phyloP scores from a whole-genome alignment of 108 stramenopile genomes.

The Conticribra guillardii region DNA sequence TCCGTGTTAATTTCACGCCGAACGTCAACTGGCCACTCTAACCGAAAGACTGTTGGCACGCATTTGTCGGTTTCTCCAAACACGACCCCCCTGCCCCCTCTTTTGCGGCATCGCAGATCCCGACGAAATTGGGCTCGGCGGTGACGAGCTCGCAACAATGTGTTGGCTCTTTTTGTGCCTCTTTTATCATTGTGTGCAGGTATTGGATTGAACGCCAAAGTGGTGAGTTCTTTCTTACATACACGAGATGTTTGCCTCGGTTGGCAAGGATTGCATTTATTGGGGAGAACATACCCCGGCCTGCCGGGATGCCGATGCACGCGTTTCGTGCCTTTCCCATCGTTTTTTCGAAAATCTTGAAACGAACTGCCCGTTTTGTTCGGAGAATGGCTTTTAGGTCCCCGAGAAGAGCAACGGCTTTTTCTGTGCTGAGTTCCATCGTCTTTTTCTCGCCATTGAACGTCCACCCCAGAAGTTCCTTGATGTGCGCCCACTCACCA shows the following conservation, averaged over 20 bases:
- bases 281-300: too few species aligned
- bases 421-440: conserved; percentile 9
- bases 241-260: too few species aligned
- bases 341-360: conserved; percentile 2
- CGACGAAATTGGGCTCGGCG: background rate
- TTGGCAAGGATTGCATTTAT: too few species aligned
- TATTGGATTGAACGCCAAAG: too few species aligned
- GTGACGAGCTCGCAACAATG: background rate
- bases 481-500: conserved; percentile 29
- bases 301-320: too few species aligned
- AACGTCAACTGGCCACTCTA: conserved; percentile 22
- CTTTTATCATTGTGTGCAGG: too few species aligned
- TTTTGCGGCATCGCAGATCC: background rate
- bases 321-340: too few species aligned
- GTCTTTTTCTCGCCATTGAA: conserved; percentile 38
- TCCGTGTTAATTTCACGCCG: conserved; percentile 12
- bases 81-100: conserved; percentile 1
- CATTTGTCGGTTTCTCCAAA: background rate
- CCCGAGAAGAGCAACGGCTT: background rate
- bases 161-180: background rate
- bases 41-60: conserved; percentile 6
- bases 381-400: background rate
- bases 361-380: background rate
- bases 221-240: too few species aligned
- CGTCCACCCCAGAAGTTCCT: conserved; percentile 45